phyloP scores from a whole-genome alignment of 176 grass and related monocot species.

The Avena atlantica region DNA sequence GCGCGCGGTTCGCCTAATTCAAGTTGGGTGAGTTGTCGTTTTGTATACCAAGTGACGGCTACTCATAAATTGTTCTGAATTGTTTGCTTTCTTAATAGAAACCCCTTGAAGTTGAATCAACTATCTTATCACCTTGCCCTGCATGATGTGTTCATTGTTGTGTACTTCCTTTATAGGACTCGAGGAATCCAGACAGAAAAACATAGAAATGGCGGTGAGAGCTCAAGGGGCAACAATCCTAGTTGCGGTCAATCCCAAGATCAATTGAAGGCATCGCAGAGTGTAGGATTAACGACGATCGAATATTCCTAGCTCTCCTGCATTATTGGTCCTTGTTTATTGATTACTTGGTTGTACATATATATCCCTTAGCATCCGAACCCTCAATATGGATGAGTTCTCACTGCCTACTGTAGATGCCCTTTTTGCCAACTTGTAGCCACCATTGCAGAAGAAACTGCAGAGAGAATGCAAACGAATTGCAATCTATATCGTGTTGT shows the following conservation, averaged over 20 bases:
- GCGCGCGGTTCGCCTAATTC: conserved; percentile 40
- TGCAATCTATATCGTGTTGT: not conserved
- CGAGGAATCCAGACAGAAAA: conserved; percentile 64
- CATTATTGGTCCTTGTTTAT: conserved; percentile 42
- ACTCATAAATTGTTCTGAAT: not conserved
- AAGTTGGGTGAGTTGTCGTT: conserved; percentile 43
- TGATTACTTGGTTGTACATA: conserved; percentile 65
- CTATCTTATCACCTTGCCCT: not conserved
- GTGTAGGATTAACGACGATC: conserved; percentile 33
- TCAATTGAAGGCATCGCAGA: conserved; percentile 2
- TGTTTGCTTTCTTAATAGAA: not conserved
- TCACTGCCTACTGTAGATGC: conserved; percentile 23
- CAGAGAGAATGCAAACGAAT: conserved; percentile 2
- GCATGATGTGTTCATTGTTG: conserved; percentile 3
- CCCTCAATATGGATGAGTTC: conserved; percentile 24
- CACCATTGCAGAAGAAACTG: conserved; percentile 17
- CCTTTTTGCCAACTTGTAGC: conserved; percentile 24
- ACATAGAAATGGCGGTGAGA: conserved; percentile 58
- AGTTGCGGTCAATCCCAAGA: not conserved
- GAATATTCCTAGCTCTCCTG: conserved; percentile 7
- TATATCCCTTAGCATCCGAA: conserved; percentile 41
- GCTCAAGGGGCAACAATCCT: not conserved
- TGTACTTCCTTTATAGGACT: conserved; percentile 47
- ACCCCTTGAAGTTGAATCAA: not conserved
- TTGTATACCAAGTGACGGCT: not conserved